A percentile compares a stretch with the other conserved stretches of the same genome.
Evolutionary conservation across 2,329 filamentous ascomycete species (phyloP).

Genomic region (Macrophomina tecta): DNA sequence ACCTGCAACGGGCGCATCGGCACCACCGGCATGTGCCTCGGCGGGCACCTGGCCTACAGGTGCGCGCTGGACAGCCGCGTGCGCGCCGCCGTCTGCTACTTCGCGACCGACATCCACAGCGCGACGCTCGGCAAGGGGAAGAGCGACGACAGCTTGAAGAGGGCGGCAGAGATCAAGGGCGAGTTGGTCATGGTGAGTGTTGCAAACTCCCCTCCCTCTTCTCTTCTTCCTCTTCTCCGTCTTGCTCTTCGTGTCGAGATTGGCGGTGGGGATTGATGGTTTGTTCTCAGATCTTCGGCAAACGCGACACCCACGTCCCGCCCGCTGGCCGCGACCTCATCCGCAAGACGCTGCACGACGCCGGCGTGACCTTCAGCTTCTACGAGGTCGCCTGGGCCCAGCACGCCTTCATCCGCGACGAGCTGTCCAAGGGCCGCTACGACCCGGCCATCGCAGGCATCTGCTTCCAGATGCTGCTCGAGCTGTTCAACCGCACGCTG

Average conservation of each 20-base stretch:
- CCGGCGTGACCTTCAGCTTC: slow-evolving; percentile 76
- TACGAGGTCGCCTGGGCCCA: slow-evolving; percentile 94
- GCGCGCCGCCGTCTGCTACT: slow-evolving; percentile 81
- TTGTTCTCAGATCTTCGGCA: slow-evolving; percentile 76
- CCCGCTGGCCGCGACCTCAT: slow-evolving; percentile 83
- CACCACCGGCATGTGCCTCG: slow-evolving; percentile 88
- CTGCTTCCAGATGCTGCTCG: slow-evolving; percentile 88
- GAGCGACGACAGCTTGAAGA: slow-evolving; percentile 65
- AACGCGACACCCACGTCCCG: slow-evolving; percentile 89
- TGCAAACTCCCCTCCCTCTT: background rate
- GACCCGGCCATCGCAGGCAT: slow-evolving; percentile 85
- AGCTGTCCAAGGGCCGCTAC: slow-evolving; percentile 91
- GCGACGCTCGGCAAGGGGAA: slow-evolving; percentile 74
- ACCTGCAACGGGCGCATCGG: slow-evolving; percentile 77
- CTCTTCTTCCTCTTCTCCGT: too few species aligned
- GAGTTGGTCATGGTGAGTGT: slow-evolving; percentile 74
- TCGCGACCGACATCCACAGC: slow-evolving; percentile 89
- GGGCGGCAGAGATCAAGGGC: slow-evolving; percentile 72
- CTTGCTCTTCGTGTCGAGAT: too few species aligned
- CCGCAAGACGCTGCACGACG: slow-evolving; percentile 78
- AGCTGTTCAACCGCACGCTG: slow-evolving; percentile 80
- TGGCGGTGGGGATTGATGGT: too few species aligned
- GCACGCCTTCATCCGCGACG: slow-evolving; percentile 92
- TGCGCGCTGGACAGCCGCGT: slow-evolving; percentile 78
- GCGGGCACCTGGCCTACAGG: slow-evolving; percentile 82